Evolutionary conservation across 345 rosid genomes (phyloP), one percentile per base, ranked within the genome.

Genomic region (Pseudoturritis turrita): DNA sequence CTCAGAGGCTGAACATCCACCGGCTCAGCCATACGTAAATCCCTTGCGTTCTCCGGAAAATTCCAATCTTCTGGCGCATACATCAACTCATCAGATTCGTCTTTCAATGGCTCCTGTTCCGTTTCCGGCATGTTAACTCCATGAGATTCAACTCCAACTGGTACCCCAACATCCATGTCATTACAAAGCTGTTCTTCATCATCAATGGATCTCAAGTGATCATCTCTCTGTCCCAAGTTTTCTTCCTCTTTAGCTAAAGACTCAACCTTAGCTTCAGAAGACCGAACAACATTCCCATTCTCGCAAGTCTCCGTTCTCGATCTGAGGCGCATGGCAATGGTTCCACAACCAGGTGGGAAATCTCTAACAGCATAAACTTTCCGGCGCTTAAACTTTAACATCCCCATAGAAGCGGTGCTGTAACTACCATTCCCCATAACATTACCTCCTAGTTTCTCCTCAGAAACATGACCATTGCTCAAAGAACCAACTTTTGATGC

Each of bases 291-390:
- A 33, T 49, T 50, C 4, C 13, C 73, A 0, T 76, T 70, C 61
- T 40, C 62, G 4, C 26, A 14, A 56, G 17, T 29, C 7, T 69
- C 56, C 4, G 13, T 40, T 45, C 9, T 70, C 2, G 28, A 43
- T 35, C 18, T 45, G 14, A 76, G 69, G 23, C 0, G 33, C 10
- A 62, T 28, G 17, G 79, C 76, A 68, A 44, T 4, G 8, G 71
- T 64, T 29, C 89, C 90, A 68, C 92, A 92, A 1, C 89, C 96
- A 7, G 81, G 80, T 0, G 98, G 97, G 44, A 87, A 89, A 55
- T 88, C 85, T 39, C 98, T 80, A 28, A 80, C 29, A 1, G 89
- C 98, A 22, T 70, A 81, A 76, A 85, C 80, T 46, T 33, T 77
- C 4, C 82, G 81, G 12, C 68, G 78, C 82, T 84, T 91, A 70